Evolutionary conservation across 306 rosid species (phyloP).

Genomic region (Dalbergia cochinchinensis): DNA sequence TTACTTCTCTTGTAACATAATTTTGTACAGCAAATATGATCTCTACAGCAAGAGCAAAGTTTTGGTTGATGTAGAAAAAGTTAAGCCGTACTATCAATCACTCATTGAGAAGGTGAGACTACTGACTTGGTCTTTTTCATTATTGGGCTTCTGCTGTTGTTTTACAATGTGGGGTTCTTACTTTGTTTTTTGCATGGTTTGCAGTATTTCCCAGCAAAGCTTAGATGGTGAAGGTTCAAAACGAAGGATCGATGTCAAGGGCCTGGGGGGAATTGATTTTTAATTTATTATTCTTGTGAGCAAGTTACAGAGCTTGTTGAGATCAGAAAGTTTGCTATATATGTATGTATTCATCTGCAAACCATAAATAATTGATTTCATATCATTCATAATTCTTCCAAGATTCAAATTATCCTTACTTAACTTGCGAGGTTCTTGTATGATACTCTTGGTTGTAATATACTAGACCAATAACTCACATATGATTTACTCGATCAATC

Average conservation of each 20-base stretch:
- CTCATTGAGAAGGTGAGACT: slow-evolving; percentile 73
- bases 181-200: background rate
- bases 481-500: too few relatives aligned
- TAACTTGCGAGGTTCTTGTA: too few relatives aligned
- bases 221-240: slow-evolving; percentile 56
- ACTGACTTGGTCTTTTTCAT: background rate
- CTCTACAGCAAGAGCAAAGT: slow-evolving; percentile 92
- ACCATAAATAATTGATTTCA: too few relatives aligned
- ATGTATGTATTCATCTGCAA: too few relatives aligned
- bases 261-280: background rate
- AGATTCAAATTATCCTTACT: too few relatives aligned
- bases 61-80: slow-evolving; percentile 62
- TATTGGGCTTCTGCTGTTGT: background rate
- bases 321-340: background rate
- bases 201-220: slow-evolving; percentile 69
- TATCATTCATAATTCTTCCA: too few relatives aligned
- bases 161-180: background rate
- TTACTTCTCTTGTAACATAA: background rate
- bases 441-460: too few relatives aligned
- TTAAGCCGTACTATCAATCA: slow-evolving; percentile 79
- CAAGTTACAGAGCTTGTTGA: background rate
- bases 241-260: background rate
- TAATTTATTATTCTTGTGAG: background rate
- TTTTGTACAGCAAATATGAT: slow-evolving; percentile 74
- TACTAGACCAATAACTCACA: too few relatives aligned